Evolutionary conservation across 1,284 basidiomycete species (phyloP).

Genomic region (Tilletia caries): DNA sequence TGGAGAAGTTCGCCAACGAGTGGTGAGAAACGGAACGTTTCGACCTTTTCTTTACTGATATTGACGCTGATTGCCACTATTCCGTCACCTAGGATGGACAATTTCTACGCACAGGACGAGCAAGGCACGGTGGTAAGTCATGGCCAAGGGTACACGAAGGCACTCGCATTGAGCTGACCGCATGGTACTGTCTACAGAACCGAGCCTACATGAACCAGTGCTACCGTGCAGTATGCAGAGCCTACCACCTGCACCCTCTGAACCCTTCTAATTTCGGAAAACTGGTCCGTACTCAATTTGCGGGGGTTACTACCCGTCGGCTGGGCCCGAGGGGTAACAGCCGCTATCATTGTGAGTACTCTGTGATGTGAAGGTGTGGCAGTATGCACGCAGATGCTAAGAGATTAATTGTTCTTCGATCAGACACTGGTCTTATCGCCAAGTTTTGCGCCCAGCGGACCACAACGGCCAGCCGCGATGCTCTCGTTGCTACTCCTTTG

Average conservation of each 20-base stretch:
- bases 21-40: neutral
- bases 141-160: neutral
- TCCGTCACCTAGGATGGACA: neutral
- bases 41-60: neutral
- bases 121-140: slow-evolving; percentile 10
- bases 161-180: neutral
- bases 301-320: neutral
- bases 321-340: slow-evolving; percentile 9
- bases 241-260: neutral
- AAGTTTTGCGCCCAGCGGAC: neutral
- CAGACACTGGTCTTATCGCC: neutral
- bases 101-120: slow-evolving; percentile 4
- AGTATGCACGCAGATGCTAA: neutral
- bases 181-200: neutral
- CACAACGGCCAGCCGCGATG: too few species aligned
- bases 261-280: neutral
- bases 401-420: neutral
- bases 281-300: slow-evolving; percentile 3
- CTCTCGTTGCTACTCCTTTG: too few species aligned
- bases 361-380: neutral
- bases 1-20: neutral
- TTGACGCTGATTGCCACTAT: neutral
- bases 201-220: slow-evolving; percentile 4
- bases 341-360: slow-evolving; percentile 11
- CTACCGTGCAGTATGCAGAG: neutral